Evolutionary conservation across 2,329 filamentous ascomycete genomes (phyloP), one percentile per base, ranked within the genome.

Genomic region (Graphiopsis chlorocephala): DNA sequence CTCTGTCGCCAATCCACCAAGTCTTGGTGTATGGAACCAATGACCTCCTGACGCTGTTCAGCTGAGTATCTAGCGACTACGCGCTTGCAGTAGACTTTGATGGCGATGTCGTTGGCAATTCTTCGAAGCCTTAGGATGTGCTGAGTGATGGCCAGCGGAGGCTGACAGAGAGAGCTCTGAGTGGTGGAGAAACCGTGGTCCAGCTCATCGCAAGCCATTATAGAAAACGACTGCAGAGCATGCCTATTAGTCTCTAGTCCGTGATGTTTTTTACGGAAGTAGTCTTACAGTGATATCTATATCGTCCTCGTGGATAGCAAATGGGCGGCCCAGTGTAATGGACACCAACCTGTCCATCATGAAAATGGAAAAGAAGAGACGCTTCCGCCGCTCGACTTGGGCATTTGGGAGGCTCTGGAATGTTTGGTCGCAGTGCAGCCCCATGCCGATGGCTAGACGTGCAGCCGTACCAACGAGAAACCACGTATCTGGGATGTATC

Each of bases 331-430:
- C 1, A 82, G 68, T 2, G 80, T 76, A 29, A 78, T 76, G 6
- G 80, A 82, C 5, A 81, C 80, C 1, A 82, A 75, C 1, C 79
- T 77, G 70, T 83, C 80, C 80, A 82, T 82, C 80, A 82, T 82
- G 56, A 82, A 83, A 4, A 83, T 72, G 1, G 78, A 81, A 48
- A 79, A 82, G 68, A 82, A 82, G 1, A 82, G 66, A 2, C 80
- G 74, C 56, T 81, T 82, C 7, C 78, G 74, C 42, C 75, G 72
- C 59, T 81, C 20, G 17, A 25, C 71, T 4, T 70, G 70, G 4
- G 74, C 71, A 59, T 78, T 75, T 23, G 0, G 71, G 56, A 4
- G 78, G 68, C 28, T 15, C 29, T 35, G 42, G 17, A 33, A 0
- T 11, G 62, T 61, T 50, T 55, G 42, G 17, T 65, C 63, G 38